phyloP scores from a whole-genome alignment of 345 rosid species.

The Salix caprea region DNA sequence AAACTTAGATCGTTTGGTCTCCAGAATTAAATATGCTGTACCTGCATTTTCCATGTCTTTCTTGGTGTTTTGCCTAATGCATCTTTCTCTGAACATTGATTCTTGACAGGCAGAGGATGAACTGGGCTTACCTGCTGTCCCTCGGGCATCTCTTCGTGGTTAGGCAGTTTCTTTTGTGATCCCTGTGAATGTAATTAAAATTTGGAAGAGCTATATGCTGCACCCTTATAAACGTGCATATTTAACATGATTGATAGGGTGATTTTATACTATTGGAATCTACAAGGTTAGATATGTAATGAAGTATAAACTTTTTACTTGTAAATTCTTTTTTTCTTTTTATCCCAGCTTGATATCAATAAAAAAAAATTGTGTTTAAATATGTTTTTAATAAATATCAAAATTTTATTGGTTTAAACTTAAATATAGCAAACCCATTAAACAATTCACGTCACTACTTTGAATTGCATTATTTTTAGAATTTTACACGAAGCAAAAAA shows the following conservation, averaged over 20 bases:
- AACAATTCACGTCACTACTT: too few species aligned
- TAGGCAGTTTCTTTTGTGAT: conserved; percentile 16
- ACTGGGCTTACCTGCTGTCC: conserved; percentile 80
- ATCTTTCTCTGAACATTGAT: not conserved
- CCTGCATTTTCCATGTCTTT: not conserved
- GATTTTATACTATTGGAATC: not conserved
- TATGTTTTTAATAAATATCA: too few species aligned
- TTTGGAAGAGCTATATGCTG: not conserved
- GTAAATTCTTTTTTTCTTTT: too few species aligned
- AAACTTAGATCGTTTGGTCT: not conserved
- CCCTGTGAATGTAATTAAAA: not conserved
- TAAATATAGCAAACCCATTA: too few species aligned
- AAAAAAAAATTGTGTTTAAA: too few species aligned
- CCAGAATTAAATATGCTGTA: not conserved
- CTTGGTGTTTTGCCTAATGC: not conserved
- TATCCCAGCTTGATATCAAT: too few species aligned
- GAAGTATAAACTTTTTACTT: not conserved
- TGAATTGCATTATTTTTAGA: too few species aligned
- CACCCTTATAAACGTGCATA: conserved; percentile 1
- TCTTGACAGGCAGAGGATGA: conserved; percentile 79
- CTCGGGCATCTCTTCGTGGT: conserved; percentile 74
- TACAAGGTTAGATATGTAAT: not conserved
- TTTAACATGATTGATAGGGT: not conserved
- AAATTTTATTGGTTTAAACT: too few species aligned
- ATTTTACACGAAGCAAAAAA: too few species aligned